Evolutionary conservation across 1,284 basidiomycete species (phyloP).

Genomic region (Lignosus rhinocerotis): DNA sequence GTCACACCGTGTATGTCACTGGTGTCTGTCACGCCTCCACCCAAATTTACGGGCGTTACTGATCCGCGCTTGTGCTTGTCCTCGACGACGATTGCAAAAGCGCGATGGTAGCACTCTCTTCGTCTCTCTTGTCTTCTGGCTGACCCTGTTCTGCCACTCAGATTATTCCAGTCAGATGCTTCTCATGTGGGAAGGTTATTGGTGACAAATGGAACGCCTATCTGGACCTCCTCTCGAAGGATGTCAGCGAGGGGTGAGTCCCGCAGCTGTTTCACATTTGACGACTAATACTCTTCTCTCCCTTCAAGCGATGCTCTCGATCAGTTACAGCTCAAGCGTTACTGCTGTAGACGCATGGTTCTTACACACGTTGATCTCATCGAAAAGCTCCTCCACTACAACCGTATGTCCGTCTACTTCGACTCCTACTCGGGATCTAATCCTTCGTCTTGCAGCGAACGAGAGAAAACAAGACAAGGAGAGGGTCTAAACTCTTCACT

Average conservation of each 20-base stretch:
- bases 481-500: not conserved
- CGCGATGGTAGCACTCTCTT: not conserved
- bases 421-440: not conserved
- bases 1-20: constrained; percentile 25
- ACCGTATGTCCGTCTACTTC: constrained; percentile 64
- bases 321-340: constrained; percentile 87
- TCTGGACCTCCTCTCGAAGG: constrained; percentile 75
- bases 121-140: not conserved
- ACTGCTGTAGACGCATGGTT: constrained; percentile 98
- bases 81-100: constrained; percentile 20
- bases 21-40: not conserved
- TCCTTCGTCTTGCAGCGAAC: constrained; percentile 21
- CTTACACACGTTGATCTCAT: constrained; percentile 97
- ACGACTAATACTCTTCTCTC: not conserved
- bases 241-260: constrained; percentile 83
- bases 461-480: constrained; percentile 26
- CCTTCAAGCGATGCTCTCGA: constrained; percentile 83
- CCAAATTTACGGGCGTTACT: constrained; percentile 5
- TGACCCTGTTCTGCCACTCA: constrained; percentile 27
- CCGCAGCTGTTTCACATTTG: not conserved
- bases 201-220: constrained; percentile 93
- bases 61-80: not conserved
- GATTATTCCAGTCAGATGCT: constrained; percentile 88
- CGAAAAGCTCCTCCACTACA: constrained; percentile 94
- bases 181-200: constrained; percentile 92